Conservation (phyloP, 164 flowering plant genomes). For the Platanus orientalis region DNA sequence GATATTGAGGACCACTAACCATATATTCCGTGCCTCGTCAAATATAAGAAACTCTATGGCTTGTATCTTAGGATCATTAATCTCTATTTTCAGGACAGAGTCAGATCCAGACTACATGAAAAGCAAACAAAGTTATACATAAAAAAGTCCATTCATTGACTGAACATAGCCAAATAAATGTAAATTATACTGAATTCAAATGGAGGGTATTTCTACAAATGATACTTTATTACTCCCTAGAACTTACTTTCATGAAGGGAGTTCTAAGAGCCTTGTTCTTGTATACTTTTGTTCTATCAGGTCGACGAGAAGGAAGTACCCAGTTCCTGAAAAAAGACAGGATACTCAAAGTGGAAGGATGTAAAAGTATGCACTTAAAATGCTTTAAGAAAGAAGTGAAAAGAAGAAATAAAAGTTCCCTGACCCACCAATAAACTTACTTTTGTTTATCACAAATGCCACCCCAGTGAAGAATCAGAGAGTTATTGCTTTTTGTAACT, state of each 20-base stretch:
- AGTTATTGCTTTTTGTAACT: slow-evolving; percentile 51
- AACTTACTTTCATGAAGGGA: slow-evolving; percentile 67
- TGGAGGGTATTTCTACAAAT: not conserved
- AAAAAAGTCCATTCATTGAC: not conserved
- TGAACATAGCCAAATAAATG: too few relatives aligned
- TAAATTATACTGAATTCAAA: too few relatives aligned
- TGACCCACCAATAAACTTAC: slow-evolving; percentile 34
- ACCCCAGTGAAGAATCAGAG: slow-evolving; percentile 91
- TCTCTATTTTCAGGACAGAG: slow-evolving; percentile 60
- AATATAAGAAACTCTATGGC: slow-evolving; percentile 84
- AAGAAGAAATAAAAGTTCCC: not conserved
- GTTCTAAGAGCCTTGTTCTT: slow-evolving; percentile 85
- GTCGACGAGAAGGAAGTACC: slow-evolving; percentile 73
- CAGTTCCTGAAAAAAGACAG: slow-evolving; percentile 46
- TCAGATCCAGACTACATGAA: slow-evolving; percentile 60
- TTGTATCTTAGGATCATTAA: slow-evolving; percentile 70
- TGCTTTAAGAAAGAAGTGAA: not conserved
- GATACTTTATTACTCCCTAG: not conserved
- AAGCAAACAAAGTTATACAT: not conserved
- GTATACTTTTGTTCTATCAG: slow-evolving; percentile 67
- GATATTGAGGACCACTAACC: slow-evolving; percentile 33
- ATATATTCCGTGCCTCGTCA: slow-evolving; percentile 65
- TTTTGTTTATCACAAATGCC: slow-evolving; percentile 49
- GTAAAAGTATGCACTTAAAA: not conserved
- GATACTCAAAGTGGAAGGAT: not conserved